Percentiles rank a stretch among this genome's conserved stretches.
Evolutionary conservation across 192 early-diverging fungal genomes (phyloP).

Genomic region (Geosiphon pyriformis): DNA sequence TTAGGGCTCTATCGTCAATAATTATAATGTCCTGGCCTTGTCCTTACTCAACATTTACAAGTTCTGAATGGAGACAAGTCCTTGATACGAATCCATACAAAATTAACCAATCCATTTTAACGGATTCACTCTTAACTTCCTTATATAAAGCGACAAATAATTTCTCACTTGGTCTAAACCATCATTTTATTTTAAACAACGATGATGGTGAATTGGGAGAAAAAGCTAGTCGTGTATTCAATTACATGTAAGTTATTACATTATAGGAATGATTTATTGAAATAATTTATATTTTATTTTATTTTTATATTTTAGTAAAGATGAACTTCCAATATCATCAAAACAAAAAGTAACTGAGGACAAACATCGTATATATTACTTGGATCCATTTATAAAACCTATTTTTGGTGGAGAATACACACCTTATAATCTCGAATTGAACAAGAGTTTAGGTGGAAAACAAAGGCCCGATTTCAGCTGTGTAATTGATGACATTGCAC

Average conservation of each 20-base stretch:
- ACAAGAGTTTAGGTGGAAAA: constrained; percentile 2
- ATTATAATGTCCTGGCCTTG: constrained; percentile 19
- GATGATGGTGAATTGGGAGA: constrained; percentile 6
- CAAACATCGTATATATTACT: not conserved
- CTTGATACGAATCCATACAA: constrained; percentile 17
- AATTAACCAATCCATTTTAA: constrained; percentile 15
- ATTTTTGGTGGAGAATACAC: constrained; percentile 19
- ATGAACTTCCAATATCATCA: constrained; percentile 3
- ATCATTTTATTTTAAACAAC: not conserved
- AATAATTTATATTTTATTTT: constrained; percentile 14
- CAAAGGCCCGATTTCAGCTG: constrained; percentile 17
- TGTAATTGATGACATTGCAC: constrained; percentile 13
- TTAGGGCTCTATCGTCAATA: constrained; percentile 17
- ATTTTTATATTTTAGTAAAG: constrained; percentile 13
- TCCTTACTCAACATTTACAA: constrained; percentile 22
- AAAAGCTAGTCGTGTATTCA: constrained; percentile 13
- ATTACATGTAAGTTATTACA: constrained; percentile 19
- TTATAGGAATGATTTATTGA: constrained; percentile 3
- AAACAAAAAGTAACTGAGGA: constrained; percentile 5
- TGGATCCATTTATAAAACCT: constrained; percentile 13
- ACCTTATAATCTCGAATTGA: constrained; percentile 12
- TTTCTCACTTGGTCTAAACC: constrained; percentile 15
- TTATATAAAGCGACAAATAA: constrained; percentile 15
- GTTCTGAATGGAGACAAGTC: constrained; percentile 9
- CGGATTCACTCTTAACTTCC: not conserved